Evolutionary conservation across 179 eudicot species (phyloP).

Genomic region (Gypsophila paniculata): DNA sequence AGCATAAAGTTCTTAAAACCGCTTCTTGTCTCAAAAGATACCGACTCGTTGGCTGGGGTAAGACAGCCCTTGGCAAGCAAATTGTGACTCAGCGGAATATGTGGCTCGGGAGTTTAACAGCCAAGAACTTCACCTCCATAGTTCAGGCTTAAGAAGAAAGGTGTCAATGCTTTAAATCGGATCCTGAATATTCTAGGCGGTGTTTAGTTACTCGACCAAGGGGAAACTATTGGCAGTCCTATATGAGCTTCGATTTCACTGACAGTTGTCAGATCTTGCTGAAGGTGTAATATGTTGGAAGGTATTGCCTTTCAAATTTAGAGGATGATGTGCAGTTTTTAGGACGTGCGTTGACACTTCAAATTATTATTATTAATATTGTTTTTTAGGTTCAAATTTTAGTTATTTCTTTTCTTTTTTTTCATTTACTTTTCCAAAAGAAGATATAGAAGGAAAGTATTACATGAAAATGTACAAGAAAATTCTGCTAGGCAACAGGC

Average conservation of each 20-base stretch:
- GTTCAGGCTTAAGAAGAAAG: conserved; percentile 11
- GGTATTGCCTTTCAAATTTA: conserved; percentile 12
- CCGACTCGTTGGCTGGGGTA: conserved; percentile 17
- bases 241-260: conserved; percentile 6
- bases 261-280: conserved; percentile 16
- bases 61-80: not conserved
- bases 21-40: not conserved
- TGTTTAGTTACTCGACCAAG: not conserved
- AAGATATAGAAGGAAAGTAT: conserved; percentile 26
- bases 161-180: not conserved
- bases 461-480: conserved; percentile 34
- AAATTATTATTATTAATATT: not conserved
- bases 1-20: not conserved
- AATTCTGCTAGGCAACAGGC: conserved; percentile 26
- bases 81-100: not conserved
- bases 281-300: conserved; percentile 16
- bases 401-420: not conserved
- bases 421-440: not conserved
- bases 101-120: conserved; percentile 3
- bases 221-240: not conserved
- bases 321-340: conserved; percentile 27
- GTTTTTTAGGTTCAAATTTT: conserved; percentile 13
- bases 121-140: not conserved
- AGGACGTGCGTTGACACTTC: conserved; percentile 24
- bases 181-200: not conserved